These are phyloP conservation scores for Aspergillus brasiliensis DNA, from an alignment of 2,329 filamentous ascomycete genomes.

Conservation along the genomic window DNA sequence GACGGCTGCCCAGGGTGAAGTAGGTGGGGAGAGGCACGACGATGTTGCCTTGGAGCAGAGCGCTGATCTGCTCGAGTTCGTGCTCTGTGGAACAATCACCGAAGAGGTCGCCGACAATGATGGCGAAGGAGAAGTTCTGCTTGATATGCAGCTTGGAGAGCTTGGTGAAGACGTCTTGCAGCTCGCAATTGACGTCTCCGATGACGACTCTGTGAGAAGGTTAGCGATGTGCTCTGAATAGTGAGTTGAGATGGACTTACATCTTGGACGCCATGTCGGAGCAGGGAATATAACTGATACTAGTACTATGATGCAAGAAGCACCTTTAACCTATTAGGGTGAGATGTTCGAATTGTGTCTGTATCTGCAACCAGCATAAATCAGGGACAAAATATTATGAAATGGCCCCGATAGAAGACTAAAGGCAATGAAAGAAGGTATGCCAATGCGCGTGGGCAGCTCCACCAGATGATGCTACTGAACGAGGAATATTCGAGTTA, in stretches of 20 bases:
- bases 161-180: constrained; percentile 76
- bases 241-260: constrained; percentile 40
- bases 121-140: constrained; percentile 82
- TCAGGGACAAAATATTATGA: not conserved
- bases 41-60: constrained; percentile 72
- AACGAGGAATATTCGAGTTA: not conserved
- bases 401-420: not conserved
- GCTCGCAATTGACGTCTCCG: constrained; percentile 78
- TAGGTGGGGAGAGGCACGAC: constrained; percentile 81
- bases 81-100: constrained; percentile 48
- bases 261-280: constrained; percentile 59
- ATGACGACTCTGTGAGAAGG: constrained; percentile 63
- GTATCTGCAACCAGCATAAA: not conserved
- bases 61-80: constrained; percentile 62
- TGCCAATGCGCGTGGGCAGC: not conserved
- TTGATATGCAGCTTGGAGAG: constrained; percentile 78
- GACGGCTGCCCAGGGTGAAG: constrained; percentile 75
- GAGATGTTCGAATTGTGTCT: not conserved
- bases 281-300: constrained; percentile 3
- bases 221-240: constrained; percentile 17
- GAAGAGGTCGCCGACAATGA: constrained; percentile 85
- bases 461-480: not conserved
- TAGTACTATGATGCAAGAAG: constrained; percentile 16
- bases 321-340: constrained; percentile 9
- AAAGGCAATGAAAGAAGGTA: not conserved